Base-by-base conservation (phyloP, 768 basidiomycete genomes). In the Collybia sordida region DNA sequence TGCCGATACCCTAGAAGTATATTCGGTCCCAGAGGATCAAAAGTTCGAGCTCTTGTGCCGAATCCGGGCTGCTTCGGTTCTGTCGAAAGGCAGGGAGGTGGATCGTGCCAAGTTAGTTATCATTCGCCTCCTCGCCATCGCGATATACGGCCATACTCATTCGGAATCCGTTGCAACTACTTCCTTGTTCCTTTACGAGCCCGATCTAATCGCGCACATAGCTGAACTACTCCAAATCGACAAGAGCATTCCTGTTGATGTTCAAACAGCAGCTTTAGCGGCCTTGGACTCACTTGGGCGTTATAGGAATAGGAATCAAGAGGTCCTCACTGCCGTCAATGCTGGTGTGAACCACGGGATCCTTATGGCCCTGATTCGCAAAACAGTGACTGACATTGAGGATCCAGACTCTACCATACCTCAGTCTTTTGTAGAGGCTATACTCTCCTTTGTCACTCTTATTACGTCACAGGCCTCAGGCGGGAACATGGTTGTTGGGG, bases 331-430 rank as follows among this genome's bases (percentile, higher is more conserved):
- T 4, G 87, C 94, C 1, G 81, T 98, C 31, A 97, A 97, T 64
- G 95, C 93, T 21, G 93, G 93, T 38, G 93, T 98, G 47, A 97
- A 93, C 60, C 97, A 98, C 62, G 97, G 97, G 11, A 87, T 93
- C 35, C 67, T 99, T 21, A 92, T 98, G 86, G 86, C 88, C 23
- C 74, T 94, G 28, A 77, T 98, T 47, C 82, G 94, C 53, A 87
- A 85, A 68, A 89, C 90, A 19, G 86, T 92, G 15, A 65, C 76
- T 15, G 88, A 93, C 52, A 82, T 93, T 18, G 76, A 80, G 47
- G 79, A 80, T 49, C 74, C 84, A 1, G 78, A 84, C 19, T 88
- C 83, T 25, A 81, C 69, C 19, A 68, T 87, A 24, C 84, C 86
- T 8, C 86, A 88, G 47, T 77, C 86, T 1, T 90, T 90, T 55